Evolutionary conservation across 2,329 filamentous ascomycete genomes (phyloP), one percentile per base, ranked within the genome.

Genomic region (Beauveria scarabaeidicola): DNA sequence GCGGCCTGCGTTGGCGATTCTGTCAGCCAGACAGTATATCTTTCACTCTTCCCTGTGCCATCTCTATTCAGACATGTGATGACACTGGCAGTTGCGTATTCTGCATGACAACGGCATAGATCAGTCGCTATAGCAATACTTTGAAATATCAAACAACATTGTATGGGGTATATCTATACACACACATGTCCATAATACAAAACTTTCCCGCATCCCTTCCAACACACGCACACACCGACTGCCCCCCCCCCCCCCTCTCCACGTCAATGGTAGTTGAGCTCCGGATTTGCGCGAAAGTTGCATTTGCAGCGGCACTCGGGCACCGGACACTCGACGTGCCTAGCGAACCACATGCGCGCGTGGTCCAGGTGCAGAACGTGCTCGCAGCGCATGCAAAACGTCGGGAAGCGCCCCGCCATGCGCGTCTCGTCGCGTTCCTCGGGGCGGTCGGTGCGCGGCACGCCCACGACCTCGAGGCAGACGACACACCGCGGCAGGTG

Each of bases 291-390:
- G 64, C 78, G 75, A 61, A 83, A 83, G 66, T 83, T 85, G 68
- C 85, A 88, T 40, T 80, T 77, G 63, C 86, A 89, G 55, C 83
- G 77, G 66, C 86, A 89, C 71, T 88, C 85, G 1, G 86, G 84
- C 53, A 88, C 84, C 0, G 86, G 85, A 66, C 86, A 88, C 71
- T 88, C 84, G 29, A 78, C 77, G 64, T 88, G 85, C 36, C 82
- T 73, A 7, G 78, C 75, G 66, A 88, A 89, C 86, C 86, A 89
- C 70, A 82, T 78, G 64, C 83, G 73, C 6, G 85, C 84, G 67
- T 88, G 86, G 65, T 88, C 85, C 60, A 87, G 75, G 65, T 89
- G 86, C 66, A 85, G 72, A 10, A 86, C 84, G 67, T 89, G 86
- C 66, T 87, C 84, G 68, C 86, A 89, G 64, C 80, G 79, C 47